Evolutionary conservation across 1,284 basidiomycete genomes (phyloP).

Genomic region (Rhodotorula sp.): DNA sequence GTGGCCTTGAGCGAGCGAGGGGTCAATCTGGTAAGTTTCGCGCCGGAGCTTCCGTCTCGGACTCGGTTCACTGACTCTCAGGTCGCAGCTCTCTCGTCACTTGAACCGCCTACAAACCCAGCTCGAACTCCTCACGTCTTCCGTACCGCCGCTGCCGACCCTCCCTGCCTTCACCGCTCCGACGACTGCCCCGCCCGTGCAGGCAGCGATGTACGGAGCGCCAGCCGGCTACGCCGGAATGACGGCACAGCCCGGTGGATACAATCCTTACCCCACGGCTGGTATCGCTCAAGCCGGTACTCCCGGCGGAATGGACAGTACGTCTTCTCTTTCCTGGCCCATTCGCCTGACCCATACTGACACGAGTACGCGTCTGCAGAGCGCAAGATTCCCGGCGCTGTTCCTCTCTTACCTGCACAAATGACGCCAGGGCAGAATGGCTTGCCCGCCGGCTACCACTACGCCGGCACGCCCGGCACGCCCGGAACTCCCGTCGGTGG

Average conservation of each 20-base stretch:
- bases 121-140: slow-evolving; percentile 41
- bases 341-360: neutral
- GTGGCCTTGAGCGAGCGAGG: slow-evolving; percentile 43
- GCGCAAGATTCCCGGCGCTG: slow-evolving; percentile 22
- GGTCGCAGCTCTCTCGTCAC: slow-evolving; percentile 32
- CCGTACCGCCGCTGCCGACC: slow-evolving; percentile 33
- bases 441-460: slow-evolving; percentile 7
- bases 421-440: slow-evolving; percentile 2
- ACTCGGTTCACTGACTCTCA: neutral
- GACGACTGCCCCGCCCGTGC: neutral
- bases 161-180: slow-evolving; percentile 37
- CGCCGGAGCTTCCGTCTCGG: neutral
- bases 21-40: slow-evolving; percentile 37
- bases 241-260: neutral
- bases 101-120: slow-evolving; percentile 37
- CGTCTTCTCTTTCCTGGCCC: neutral
- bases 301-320: slow-evolving; percentile 10
- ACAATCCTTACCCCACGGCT: slow-evolving; percentile 18
- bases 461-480: slow-evolving; percentile 6
- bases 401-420: slow-evolving; percentile 32
- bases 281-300: slow-evolving; percentile 14
- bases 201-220: slow-evolving; percentile 12
- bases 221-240: slow-evolving; percentile 6
- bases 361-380: slow-evolving; percentile 1
- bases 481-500: slow-evolving; percentile 8